Base-by-base conservation (phyloP, 768 basidiomycete genomes). In the Nevesoporus exiguus region DNA sequence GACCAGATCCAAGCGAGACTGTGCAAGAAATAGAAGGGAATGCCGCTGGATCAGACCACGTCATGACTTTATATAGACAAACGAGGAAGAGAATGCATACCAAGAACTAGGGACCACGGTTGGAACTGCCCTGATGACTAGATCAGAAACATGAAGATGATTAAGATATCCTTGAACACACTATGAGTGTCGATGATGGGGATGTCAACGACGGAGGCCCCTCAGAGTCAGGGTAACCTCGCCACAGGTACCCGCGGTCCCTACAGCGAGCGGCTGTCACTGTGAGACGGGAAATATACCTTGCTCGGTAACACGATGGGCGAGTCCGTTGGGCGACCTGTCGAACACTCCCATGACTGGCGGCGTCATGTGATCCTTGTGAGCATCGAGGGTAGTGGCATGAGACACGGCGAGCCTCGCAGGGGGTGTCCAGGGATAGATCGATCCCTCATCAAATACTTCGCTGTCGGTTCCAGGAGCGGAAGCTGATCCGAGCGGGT, bases 351-450 rank as follows among this genome's bases (percentile, higher is more conserved):
- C 21, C 9, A 4, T 17, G 30, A 22, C 39, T 8, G 21, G 39
- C 1, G 34, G 10, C 13, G 14, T 19, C 36, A 22, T 29, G 13
- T 27, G 10, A 13, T n/a, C 21, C 50, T 33, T 36, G 36, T 14
- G 34, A 44, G 40, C 42, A 14, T 47, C 21, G 1, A 22, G 31
- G 39, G 8, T 10, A 9, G 17, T 25, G 21, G 8, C 10, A 0
- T 19, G 40, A 27, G 17, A 19, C 8, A 8, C 5, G 10, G 17
- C 7, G 0, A 25, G 15, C 34, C 9, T 37, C 9, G 25, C 9
- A 10, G 55, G 57, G 8, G 55, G 60, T 4, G 50, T 65, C n/a
- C 25, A 37, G 19, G 39, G 36, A 37, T n/a, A 37, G 8, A 37
- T 37, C 5, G n/a, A 19, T 3, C 39, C 54, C 40, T 49, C 47